Evolutionary conservation across 2,329 filamentous ascomycete species (phyloP), one percentile per base, ranked within the genome.

Genomic region (Pestalotiopsis sp.): DNA sequence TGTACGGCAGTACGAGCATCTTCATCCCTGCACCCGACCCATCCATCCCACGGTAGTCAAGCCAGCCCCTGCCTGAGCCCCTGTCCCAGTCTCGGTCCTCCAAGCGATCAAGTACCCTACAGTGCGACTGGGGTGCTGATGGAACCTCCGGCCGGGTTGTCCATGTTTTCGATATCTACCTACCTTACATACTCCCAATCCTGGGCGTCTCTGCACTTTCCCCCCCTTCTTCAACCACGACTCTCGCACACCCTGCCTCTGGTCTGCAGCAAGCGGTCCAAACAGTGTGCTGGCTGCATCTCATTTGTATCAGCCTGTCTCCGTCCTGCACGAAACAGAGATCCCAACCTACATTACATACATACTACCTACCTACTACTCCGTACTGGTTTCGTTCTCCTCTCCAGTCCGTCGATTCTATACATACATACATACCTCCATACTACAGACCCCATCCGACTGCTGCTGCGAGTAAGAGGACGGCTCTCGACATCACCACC

Each of bases 21-120:
- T 52, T 11, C 31, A 52, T 52, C 45, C 45, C 45, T 52, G 45
- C 45, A 52, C 45, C 45, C 45, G 45, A 52, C 45, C 45, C 45
- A 52, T 52, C 14, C 49, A n/a, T 17, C 36, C 39, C 39, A 45
- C 38, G 62, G 62, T 68, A 68, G 62, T 61, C 60, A 14, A 25
- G 25, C 64, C 52, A 20, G 17, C 31, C 49, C 52, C 38, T 38
- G 36, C 12, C 36, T 20, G 39, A n/a, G 45, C 45, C 45, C 45
- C 45, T 52, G 45, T 20, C 45, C 45, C 45, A 52, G 45, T 52
- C 45, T 52, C 45, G 45, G 45, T 52, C 45, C 45, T 52, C 45
- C 45, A 52, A 23, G 45, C 45, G 45, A 52, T 52, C 45, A 23
- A 52, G 45, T 52, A 52, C 45, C 45, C 45, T 52, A 52, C 45